phyloP scores from a whole-genome alignment of 495 filamentous ascomycete species.

The Penicillium cataractarum region DNA sequence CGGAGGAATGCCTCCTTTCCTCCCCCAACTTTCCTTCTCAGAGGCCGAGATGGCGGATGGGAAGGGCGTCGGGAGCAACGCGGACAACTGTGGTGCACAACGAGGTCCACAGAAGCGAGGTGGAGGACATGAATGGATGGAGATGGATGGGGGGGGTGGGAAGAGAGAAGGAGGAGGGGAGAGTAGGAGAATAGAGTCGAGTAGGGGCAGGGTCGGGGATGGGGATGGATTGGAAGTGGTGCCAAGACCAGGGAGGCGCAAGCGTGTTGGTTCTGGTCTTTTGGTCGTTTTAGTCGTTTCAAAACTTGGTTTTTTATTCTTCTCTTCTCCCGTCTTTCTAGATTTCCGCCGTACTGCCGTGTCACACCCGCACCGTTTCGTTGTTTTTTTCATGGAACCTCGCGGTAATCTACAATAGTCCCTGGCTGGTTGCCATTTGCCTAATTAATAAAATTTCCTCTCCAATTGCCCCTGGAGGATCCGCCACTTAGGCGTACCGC shows the following conservation, averaged over 20 bases:
- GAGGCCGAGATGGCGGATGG: constrained; percentile 29
- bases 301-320: not conserved
- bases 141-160: constrained; percentile 14
- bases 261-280: constrained; percentile 28
- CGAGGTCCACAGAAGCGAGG: constrained; percentile 27
- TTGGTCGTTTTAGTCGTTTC: constrained; percentile 7
- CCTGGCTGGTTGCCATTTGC: no score
- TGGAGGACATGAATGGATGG: constrained; percentile 24
- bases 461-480: not conserved
- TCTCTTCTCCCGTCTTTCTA: not conserved
- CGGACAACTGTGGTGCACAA: constrained; percentile 36
- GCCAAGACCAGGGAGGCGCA: constrained; percentile 50
- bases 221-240: constrained; percentile 41
- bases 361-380: constrained; percentile 33
- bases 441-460: no score
- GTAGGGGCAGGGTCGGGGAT: constrained; percentile 34
- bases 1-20: constrained; percentile 55
- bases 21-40: constrained; percentile 43
- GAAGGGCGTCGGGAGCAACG: constrained; percentile 36
- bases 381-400: not conserved
- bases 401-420: no score
- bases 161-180: constrained; percentile 13
- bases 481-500: not conserved
- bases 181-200: constrained; percentile 23
- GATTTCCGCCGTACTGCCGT: not conserved